These are phyloP conservation scores for Coleophoma crateriformis DNA, from an alignment of 2,329 filamentous ascomycete genomes.

Conservation along the genomic window DNA sequence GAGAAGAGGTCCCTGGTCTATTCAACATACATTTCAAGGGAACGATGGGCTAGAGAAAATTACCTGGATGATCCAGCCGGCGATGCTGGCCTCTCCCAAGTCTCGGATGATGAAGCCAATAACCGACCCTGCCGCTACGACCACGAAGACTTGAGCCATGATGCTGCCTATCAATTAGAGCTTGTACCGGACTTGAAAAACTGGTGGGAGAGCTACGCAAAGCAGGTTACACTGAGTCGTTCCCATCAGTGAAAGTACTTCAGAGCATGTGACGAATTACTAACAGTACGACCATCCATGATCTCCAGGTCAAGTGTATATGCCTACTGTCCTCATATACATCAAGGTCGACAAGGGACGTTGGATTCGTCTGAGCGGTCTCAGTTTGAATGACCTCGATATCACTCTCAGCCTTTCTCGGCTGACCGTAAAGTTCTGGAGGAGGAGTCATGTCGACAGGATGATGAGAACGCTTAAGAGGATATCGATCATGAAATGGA, in stretches of 20 bases:
- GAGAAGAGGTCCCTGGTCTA: slow-evolving; percentile 43
- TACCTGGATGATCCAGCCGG: slow-evolving; percentile 52
- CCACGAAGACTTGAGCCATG: slow-evolving; percentile 49
- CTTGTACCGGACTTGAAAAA: not conserved
- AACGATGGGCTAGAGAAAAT: too few species aligned
- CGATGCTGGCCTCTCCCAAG: slow-evolving; percentile 41
- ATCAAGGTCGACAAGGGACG: slow-evolving; percentile 10
- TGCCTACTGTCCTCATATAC: slow-evolving; percentile 28
- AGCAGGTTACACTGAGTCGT: slow-evolving; percentile 35
- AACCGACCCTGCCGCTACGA: slow-evolving; percentile 48
- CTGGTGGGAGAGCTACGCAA: slow-evolving; percentile 29
- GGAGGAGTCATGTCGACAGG: too few species aligned
- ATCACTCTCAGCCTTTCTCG: too few species aligned
- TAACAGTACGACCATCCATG: slow-evolving; percentile 43
- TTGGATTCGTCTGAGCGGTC: not conserved
- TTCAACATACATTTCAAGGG: not conserved
- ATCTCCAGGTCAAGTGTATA: slow-evolving; percentile 47
- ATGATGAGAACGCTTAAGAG: too few species aligned
- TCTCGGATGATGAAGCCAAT: slow-evolving; percentile 51
- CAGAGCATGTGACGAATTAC: slow-evolving; percentile 22
- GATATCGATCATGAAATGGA: too few species aligned
- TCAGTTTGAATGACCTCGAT: too few species aligned
- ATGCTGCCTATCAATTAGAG: slow-evolving; percentile 27
- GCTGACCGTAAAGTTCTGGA: too few species aligned
- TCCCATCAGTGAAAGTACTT: not conserved